A percentile compares a stretch with the other conserved stretches of the same genome.
Evolutionary conservation across 805 yeast genomes (phyloP).

Genomic region (Cyberlindnera euphorbiiphila): DNA sequence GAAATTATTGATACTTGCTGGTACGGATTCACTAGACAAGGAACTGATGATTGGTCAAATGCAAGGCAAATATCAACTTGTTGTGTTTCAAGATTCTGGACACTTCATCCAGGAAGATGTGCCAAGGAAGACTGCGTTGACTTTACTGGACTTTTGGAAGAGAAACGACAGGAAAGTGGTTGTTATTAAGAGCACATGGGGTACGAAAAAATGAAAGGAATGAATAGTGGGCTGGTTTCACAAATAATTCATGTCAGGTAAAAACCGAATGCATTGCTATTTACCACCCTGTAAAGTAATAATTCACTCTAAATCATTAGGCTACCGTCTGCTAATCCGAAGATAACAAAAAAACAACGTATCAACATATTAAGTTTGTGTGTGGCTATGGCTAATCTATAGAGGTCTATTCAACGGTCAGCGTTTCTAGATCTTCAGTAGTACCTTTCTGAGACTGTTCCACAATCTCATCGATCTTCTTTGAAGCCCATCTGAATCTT

Average conservation of each 20-base stretch:
- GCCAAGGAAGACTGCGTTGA: conserved; percentile 61
- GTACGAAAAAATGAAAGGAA: conserved; percentile 20
- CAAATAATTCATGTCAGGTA: no score
- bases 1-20: conserved; percentile 76
- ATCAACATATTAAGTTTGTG: neutral
- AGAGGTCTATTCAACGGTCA: conserved; percentile 43
- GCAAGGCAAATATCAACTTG: conserved; percentile 94
- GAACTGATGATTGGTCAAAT: conserved; percentile 89
- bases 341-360: neutral
- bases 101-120: conserved; percentile 95
- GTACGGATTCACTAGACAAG: conserved; percentile 85
- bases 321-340: no score
- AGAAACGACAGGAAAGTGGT: conserved; percentile 35
- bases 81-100: conserved; percentile 77
- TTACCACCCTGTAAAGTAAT: no score
- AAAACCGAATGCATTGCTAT: no score
- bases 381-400: neutral
- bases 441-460: conserved; percentile 45
- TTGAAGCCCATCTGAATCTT: conserved; percentile 82
- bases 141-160: conserved; percentile 43
- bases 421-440: conserved; percentile 30
- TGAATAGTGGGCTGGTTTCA: no score
- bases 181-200: conserved; percentile 39
- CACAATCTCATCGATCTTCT: conserved; percentile 80
- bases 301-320: no score